Base-by-base conservation (phyloP, 768 basidiomycete species). In the Trametes sanguinea region DNA sequence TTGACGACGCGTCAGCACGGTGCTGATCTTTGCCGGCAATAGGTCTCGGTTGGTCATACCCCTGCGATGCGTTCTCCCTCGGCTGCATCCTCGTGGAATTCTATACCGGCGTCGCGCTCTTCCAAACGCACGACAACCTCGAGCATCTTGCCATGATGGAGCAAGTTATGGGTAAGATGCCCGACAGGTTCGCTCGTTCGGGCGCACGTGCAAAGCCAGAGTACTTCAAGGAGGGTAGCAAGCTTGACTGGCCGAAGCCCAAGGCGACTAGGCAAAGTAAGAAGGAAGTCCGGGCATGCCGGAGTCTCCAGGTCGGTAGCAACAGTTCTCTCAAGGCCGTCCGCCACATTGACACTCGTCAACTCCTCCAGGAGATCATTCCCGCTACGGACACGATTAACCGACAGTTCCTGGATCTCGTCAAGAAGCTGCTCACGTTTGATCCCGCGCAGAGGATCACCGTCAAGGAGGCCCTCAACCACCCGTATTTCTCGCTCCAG, bases 81-180 rank as follows among this genome's bases (percentile, higher is more conserved):
- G 97, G 97, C 6, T 99, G 97, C 76, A 99, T 99, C 67, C 85
- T 99, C 29, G 95, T 99, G 60, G 97, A 99, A 74, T 98, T 99
- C 74, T 96, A 87, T 78, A 99, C 97, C 16, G 97, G 97, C 30
- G 86, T 94, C 37, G 97, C 97, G 7, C 83, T 99, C n/a, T 99
- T 97, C 77, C 97, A 99, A 76, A 98, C 97, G 0, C 97, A 98
- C 70, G 96, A 98, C 76, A 98, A 99, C 73, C 84, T 98, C 8
- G 97, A 99, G 74, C 97, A 99, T 76, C 85, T 99, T 13, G 97
- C 96, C 43, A 99, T 99, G 97, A 99, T 99, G 97, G 95, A 98
- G 74, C 89, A 92, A 74, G 97, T 98, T 42, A 98, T 98, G 92
- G 96, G 96, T 61, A 92, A 91, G 78, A 95, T 98, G 89, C 93